These are phyloP conservation scores for Syzygium aqueum DNA, from an alignment of 345 rosid species.

Conservation along the genomic window DNA sequence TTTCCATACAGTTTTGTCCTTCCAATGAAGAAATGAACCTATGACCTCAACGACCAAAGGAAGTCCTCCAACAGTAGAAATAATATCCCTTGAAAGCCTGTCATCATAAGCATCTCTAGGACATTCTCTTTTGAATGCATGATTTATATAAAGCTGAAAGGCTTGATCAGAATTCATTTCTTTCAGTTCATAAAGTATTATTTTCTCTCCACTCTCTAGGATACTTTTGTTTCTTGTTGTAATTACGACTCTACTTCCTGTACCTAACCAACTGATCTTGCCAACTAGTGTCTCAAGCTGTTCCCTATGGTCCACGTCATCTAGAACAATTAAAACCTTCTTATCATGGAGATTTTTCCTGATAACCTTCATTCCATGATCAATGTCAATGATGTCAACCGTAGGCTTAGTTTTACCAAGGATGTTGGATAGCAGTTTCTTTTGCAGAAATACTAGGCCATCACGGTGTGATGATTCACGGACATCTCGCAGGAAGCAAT, in stretches of 20 bases:
- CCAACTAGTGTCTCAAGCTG: background rate
- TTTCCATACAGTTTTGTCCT: background rate
- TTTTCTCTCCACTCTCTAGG: background rate
- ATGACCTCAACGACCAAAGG: background rate
- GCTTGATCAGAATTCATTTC: background rate
- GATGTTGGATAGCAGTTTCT: background rate
- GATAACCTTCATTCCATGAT: background rate
- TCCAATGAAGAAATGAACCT: background rate
- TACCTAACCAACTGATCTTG: background rate
- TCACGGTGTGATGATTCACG: background rate
- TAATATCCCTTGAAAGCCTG: background rate
- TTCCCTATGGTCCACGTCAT: background rate
- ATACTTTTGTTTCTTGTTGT: background rate
- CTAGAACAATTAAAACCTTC: background rate
- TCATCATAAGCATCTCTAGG: background rate
- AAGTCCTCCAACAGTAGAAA: background rate
- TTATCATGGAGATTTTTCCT: accelerated
- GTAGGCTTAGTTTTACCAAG: no score
- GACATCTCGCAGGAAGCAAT: background rate
- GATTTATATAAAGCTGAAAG: background rate
- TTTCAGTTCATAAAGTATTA: background rate
- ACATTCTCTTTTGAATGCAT: background rate
- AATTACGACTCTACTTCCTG: background rate
- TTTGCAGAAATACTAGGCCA: background rate
- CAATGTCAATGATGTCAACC: accelerated